phyloP scores from a whole-genome alignment of 176 grass and related monocot genomes.

The Puya raimondii region DNA sequence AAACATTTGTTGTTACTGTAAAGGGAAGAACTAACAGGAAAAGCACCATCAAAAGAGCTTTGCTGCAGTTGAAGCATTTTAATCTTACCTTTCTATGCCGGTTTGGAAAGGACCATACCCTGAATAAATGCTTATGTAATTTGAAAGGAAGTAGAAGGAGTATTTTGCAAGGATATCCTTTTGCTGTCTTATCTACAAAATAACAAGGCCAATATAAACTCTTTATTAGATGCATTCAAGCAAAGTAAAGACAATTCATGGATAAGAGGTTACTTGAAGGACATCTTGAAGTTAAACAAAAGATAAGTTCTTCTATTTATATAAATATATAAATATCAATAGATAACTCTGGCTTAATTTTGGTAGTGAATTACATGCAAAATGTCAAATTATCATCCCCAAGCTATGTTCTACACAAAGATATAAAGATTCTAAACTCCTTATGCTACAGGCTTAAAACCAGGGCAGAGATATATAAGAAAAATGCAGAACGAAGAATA shows the following conservation, averaged over 20 bases:
- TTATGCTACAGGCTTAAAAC: not conserved
- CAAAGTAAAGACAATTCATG: not conserved
- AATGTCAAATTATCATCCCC: too few species aligned
- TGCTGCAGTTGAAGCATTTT: not conserved
- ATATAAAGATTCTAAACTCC: not conserved
- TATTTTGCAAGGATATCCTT: conserved; percentile 60
- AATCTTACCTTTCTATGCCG: conserved; percentile 69
- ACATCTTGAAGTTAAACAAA: not conserved
- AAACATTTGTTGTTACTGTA: not conserved
- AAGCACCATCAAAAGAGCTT: conserved; percentile 12
- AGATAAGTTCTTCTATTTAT: not conserved
- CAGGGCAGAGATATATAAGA: not conserved
- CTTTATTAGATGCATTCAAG: not conserved
- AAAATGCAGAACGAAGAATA: not conserved
- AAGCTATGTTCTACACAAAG: not conserved
- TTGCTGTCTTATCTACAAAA: conserved; percentile 92
- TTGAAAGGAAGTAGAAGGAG: conserved; percentile 70
- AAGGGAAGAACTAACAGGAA: conserved; percentile 2
- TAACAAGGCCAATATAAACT: conserved; percentile 14
- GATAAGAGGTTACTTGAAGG: not conserved
- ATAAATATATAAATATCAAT: not conserved
- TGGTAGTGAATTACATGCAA: too few species aligned
- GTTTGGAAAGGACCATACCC: conserved; percentile 64
- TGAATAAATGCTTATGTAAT: conserved; percentile 76
- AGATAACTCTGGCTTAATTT: too few species aligned